Evolutionary conservation across 2,329 filamentous ascomycete genomes (phyloP).

Genomic region (Hypoxylon sp.): DNA sequence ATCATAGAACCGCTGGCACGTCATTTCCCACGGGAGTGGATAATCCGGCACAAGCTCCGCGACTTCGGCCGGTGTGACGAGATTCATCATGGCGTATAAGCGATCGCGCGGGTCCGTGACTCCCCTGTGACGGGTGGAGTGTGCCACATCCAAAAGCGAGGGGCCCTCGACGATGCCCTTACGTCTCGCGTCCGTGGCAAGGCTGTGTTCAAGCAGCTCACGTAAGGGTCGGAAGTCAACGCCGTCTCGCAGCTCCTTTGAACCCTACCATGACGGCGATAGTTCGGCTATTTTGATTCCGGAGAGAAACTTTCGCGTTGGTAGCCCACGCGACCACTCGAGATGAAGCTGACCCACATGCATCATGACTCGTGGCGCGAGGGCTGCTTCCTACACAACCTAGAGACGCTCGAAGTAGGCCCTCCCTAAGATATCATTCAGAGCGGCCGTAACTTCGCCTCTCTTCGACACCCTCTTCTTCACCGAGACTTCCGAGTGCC

Average conservation of each 20-base stretch:
- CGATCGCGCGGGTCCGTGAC: background rate
- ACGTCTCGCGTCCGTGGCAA: background rate
- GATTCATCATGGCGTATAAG: constrained; percentile 3
- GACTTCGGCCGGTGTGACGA: background rate
- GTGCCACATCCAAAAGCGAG: background rate
- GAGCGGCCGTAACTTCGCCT: too few species aligned
- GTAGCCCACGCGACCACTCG: background rate
- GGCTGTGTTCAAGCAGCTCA: constrained; percentile 2
- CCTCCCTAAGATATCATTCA: background rate
- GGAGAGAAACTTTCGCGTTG: background rate
- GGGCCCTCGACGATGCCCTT: background rate
- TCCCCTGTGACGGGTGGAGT: background rate
- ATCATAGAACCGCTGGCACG: background rate
- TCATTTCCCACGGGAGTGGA: background rate
- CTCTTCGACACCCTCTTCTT: constrained; percentile 93
- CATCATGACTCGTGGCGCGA: constrained; percentile 2
- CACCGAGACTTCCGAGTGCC: constrained; percentile 92
- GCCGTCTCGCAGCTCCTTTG: background rate
- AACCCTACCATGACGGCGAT: background rate
- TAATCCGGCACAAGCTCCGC: constrained; percentile 1
- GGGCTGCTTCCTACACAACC: background rate
- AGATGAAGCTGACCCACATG: background rate
- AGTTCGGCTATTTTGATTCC: background rate
- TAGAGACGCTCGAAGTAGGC: background rate
- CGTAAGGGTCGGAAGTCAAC: background rate